Evolutionary conservation across 2,329 filamentous ascomycete species (phyloP), one percentile per base, ranked within the genome.

Genomic region (Helotiales sp.): DNA sequence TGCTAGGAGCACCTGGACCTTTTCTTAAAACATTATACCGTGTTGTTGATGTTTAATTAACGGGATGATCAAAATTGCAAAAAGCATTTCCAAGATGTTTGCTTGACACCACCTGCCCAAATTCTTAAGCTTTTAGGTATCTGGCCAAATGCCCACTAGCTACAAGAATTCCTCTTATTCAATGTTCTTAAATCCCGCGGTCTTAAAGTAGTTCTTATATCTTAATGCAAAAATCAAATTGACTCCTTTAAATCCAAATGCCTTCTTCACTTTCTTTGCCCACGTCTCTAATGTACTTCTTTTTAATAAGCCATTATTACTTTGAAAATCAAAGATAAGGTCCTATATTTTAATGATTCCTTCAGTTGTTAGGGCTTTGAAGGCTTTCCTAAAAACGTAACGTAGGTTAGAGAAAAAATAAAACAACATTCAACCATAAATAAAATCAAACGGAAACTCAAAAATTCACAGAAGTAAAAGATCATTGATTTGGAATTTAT

Each of bases 281-380:
- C 55, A 59, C 34, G 10, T 26, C 28, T 43, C 55, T 13, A 55
- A 55, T 30, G 26, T n/a, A 24, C 11, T 49, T 22, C 58, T 26
- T 32, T 47, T 8, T n/a, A 61, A 61, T 32, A 26, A 61, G 22
- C 26, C n/a, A 24, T 61, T 24, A 32, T 0, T 1, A 49, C 58
- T 49, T 45, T 11, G 58, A 61, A 61, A 49, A 1, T 61, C 58
- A 61, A 61, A 61, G 43, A 61, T 34, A 17, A 61, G 17, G n/a
- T 61, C 59, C 59, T 61, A 28, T 43, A 61, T 61, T 28, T 61
- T 43, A n/a, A 61, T 32, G 15, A 61, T 17, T 37, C 59, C 59
- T 34, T 43, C 28, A 37, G 59, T 8, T 61, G 26, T 24, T n/a
- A 61, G 59, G 34, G 59, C 43, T 49, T 50, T 50, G 43, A 61